Evolutionary conservation across 2,329 filamentous ascomycete species (phyloP).

Genomic region (Colletotrichum siamense): DNA sequence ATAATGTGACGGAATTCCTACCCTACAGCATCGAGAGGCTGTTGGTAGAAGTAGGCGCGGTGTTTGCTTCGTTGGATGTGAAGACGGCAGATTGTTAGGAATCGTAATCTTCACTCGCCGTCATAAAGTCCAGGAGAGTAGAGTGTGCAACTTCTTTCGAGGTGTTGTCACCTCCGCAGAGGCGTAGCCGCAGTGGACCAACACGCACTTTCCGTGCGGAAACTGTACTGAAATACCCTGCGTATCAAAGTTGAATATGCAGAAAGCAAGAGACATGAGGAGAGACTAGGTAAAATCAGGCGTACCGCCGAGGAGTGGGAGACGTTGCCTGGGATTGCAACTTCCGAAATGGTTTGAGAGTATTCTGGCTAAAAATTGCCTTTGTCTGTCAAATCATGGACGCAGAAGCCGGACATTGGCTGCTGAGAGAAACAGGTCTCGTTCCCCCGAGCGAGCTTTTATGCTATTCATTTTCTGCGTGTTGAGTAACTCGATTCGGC

Average conservation of each 20-base stretch:
- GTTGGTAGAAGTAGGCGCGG: rapidly evolving
- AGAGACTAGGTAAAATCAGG: not conserved
- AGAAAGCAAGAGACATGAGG: not conserved
- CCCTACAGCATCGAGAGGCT: not conserved
- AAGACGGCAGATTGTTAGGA: not conserved
- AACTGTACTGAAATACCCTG: not conserved
- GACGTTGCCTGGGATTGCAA: not conserved
- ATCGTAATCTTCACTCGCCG: not conserved
- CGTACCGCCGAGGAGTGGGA: not conserved
- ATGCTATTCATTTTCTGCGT: not conserved
- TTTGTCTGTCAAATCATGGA: not conserved
- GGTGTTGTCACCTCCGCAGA: rapidly evolving
- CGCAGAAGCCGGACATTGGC: too few relatives aligned
- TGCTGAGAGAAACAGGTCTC: not conserved
- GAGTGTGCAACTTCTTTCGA: not conserved
- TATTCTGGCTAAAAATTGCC: not conserved
- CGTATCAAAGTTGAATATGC: not conserved
- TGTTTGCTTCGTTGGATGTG: rapidly evolving
- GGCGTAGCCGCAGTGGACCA: rapidly evolving
- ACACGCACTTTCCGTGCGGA: not conserved
- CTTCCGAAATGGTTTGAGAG: not conserved
- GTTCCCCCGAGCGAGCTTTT: not conserved
- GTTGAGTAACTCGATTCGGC: not conserved
- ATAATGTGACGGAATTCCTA: rapidly evolving
- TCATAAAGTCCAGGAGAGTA: rapidly evolving